Evolutionary conservation across 2,329 filamentous ascomycete genomes (phyloP).

Genomic region (Onygenales sp.): DNA sequence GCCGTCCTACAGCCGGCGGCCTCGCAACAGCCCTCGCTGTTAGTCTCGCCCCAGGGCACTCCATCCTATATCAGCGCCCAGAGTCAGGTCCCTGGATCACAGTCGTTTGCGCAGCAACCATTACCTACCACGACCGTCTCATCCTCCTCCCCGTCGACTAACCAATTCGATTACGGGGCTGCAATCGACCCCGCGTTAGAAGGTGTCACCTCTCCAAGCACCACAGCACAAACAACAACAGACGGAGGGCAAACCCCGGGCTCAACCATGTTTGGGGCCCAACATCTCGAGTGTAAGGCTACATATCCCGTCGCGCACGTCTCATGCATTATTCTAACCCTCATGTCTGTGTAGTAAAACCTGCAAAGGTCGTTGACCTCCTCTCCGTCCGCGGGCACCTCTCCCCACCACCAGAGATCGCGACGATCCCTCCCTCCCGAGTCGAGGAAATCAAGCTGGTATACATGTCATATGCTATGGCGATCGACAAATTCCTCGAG

Average conservation of each 20-base stretch:
- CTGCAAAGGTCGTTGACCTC: conserved; percentile 65
- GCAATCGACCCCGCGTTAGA: conserved; percentile 61
- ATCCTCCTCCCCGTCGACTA: conserved; percentile 28
- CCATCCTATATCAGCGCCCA: neutral
- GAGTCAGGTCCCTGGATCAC: neutral
- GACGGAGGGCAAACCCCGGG: neutral
- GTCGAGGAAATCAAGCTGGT: conserved; percentile 62
- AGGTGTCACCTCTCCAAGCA: conserved; percentile 1
- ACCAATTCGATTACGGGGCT: conserved; percentile 48
- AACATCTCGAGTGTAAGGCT: conserved; percentile 30
- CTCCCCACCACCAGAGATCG: conserved; percentile 46
- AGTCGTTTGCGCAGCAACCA: neutral
- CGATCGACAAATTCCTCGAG: conserved; percentile 68
- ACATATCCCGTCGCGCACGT: neutral
- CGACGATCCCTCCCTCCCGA: conserved; percentile 33
- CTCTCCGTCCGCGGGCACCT: conserved; percentile 54
- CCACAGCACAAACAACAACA: neutral
- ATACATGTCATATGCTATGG: conserved; percentile 66
- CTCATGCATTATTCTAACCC: conserved; percentile 31
- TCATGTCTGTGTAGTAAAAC: conserved; percentile 43
- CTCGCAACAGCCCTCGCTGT: conserved; percentile 33
- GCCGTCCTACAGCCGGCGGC: conserved; percentile 57
- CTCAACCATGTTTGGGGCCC: conserved; percentile 1
- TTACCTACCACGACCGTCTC: neutral
- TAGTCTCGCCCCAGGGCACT: conserved; percentile 14